These are phyloP conservation scores for Leccinellum rugosiceps DNA, from an alignment of 768 basidiomycete genomes.

Conservation along the genomic window DNA sequence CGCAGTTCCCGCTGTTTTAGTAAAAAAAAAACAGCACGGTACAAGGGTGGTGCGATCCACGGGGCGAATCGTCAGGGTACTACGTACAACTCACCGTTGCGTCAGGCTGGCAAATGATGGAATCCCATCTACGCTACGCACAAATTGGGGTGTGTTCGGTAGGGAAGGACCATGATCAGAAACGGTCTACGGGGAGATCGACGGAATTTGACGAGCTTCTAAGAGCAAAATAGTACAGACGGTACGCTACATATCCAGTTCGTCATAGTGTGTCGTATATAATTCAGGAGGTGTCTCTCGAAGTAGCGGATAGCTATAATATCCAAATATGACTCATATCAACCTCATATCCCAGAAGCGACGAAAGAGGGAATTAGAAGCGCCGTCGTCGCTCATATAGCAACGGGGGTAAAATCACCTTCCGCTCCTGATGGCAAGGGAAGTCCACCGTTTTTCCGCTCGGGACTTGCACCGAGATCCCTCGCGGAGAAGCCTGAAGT, in stretches of 20 bases:
- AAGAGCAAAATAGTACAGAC: conserved; percentile 25
- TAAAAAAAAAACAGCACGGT: neutral
- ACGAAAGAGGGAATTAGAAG: conserved; percentile 17
- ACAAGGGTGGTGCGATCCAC: neutral
- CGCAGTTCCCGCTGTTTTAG: neutral
- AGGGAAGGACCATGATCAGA: neutral
- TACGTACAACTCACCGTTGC: neutral
- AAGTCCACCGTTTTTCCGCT: conserved; percentile 21
- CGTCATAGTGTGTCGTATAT: conserved; percentile 7
- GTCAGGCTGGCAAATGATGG: neutral
- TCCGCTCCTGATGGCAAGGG: conserved; percentile 13
- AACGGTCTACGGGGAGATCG: conserved; percentile 3
- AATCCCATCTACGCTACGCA: neutral
- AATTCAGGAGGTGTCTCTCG: conserved; percentile 1
- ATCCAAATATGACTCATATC: conserved; percentile 14
- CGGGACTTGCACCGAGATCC: conserved; percentile 29
- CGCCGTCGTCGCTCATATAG: conserved; percentile 26
- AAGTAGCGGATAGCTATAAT: conserved; percentile 10
- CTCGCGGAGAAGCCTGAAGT: conserved; percentile 24
- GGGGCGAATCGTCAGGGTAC: conserved; percentile 6
- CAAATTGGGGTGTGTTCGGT: neutral
- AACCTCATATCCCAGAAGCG: conserved; percentile 2
- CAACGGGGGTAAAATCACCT: conserved; percentile 23
- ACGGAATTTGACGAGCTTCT: conserved; percentile 23
- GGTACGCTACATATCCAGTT: conserved; percentile 22